These are phyloP conservation scores for Phaseolus coccineus DNA, from an alignment of 331 rosid species.

Conservation along the genomic window DNA sequence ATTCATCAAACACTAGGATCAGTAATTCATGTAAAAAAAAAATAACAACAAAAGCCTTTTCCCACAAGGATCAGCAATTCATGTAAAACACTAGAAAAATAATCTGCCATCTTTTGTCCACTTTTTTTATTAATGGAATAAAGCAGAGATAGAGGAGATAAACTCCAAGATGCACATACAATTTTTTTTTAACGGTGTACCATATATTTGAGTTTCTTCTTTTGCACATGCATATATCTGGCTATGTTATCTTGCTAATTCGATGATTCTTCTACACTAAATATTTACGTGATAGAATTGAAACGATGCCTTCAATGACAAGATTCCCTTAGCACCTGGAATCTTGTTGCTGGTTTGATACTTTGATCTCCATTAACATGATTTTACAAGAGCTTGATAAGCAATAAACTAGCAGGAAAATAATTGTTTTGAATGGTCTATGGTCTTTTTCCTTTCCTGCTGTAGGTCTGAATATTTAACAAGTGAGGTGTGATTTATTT, in stretches of 20 bases:
- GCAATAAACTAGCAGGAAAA: slow-evolving; percentile 1
- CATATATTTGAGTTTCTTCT: slow-evolving; percentile 2
- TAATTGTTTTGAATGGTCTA: slow-evolving; percentile 10
- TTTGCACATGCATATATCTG: slow-evolving; percentile 20
- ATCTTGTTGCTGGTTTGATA: slow-evolving; percentile 27
- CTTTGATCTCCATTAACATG: slow-evolving; percentile 9
- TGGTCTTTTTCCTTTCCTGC: slow-evolving; percentile 16
- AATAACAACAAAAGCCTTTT: slow-evolving; percentile 2
- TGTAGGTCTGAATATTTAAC: slow-evolving; percentile 28
- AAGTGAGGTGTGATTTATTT: slow-evolving; percentile 32
- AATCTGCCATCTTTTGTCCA: not conserved
- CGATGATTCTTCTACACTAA: slow-evolving; percentile 13
- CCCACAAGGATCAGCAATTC: slow-evolving; percentile 6
- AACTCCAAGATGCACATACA: slow-evolving; percentile 41
- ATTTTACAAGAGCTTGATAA: slow-evolving; percentile 6
- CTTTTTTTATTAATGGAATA: not conserved
- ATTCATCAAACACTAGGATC: slow-evolving; percentile 6
- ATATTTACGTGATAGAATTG: slow-evolving; percentile 9
- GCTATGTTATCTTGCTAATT: slow-evolving; percentile 4
- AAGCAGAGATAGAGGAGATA: not conserved
- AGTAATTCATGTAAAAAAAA: not conserved
- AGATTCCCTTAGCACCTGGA: not conserved
- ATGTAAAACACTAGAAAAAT: slow-evolving; percentile 17
- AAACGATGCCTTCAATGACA: slow-evolving; percentile 10
- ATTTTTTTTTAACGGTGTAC: not conserved